phyloP scores from a whole-genome alignment of 768 basidiomycete species.

The Leccinum subgranulosum region DNA sequence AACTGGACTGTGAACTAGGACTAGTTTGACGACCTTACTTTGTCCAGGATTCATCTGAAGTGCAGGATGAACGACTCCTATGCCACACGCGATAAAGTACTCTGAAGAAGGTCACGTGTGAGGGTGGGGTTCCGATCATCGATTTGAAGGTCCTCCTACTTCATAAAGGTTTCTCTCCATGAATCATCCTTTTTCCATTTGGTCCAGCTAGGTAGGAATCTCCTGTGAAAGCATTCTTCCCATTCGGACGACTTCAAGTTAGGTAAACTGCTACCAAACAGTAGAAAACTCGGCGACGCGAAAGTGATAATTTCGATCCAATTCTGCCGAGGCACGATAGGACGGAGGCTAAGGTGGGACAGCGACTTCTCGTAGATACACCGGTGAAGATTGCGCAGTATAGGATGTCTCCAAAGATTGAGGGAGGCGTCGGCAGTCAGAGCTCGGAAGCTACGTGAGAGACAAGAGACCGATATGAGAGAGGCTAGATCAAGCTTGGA shows the following conservation, averaged over 20 bases:
- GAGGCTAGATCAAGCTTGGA: slow-evolving; percentile 63
- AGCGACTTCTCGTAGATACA: slow-evolving; percentile 48
- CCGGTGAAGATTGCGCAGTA: slow-evolving; percentile 52
- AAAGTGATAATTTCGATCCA: slow-evolving; percentile 75
- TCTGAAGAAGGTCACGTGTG: slow-evolving; percentile 35
- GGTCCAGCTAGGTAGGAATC: slow-evolving; percentile 76
- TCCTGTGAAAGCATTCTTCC: slow-evolving; percentile 68
- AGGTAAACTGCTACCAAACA: slow-evolving; percentile 67
- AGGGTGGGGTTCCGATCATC: slow-evolving; percentile 1
- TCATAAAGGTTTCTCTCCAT: slow-evolving; percentile 68
- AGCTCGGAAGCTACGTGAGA: slow-evolving; percentile 56
- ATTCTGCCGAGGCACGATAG: slow-evolving; percentile 68
- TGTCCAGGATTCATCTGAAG: slow-evolving; percentile 80
- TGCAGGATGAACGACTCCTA: slow-evolving; percentile 64
- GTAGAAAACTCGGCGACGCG: slow-evolving; percentile 57
- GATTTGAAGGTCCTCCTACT: slow-evolving; percentile 40
- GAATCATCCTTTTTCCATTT: slow-evolving; percentile 61
- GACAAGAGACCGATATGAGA: slow-evolving; percentile 54
- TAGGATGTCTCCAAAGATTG: slow-evolving; percentile 76
- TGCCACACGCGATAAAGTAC: slow-evolving; percentile 66
- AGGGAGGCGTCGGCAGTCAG: slow-evolving; percentile 62
- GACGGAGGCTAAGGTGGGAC: slow-evolving; percentile 58
- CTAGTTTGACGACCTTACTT: slow-evolving; percentile 44
- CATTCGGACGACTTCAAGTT: slow-evolving; percentile 64
- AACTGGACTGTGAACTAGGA: not conserved